Conservation (phyloP, 768 basidiomycete genomes). For the Mycena venus region DNA sequence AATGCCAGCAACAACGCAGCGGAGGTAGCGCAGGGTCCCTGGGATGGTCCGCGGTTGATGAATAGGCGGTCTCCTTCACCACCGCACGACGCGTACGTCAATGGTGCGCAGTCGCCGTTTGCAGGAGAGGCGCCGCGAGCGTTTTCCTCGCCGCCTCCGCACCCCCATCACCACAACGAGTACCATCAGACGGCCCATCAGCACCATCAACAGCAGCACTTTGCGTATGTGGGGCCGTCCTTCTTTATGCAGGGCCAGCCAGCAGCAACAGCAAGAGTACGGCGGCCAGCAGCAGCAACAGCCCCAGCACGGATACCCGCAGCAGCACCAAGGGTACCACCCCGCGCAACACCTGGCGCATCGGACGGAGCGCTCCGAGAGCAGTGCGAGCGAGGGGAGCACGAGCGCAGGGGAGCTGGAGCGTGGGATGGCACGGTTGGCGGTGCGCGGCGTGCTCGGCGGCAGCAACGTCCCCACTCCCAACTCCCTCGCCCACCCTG, state of each 20-base stretch:
- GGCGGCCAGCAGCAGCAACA: neutral
- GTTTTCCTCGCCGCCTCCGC: slow-evolving; percentile 34
- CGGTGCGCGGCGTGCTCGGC: slow-evolving; percentile 7
- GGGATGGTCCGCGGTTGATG: slow-evolving; percentile 46
- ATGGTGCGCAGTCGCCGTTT: slow-evolving; percentile 28
- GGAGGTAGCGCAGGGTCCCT: neutral
- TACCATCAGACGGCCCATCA: neutral
- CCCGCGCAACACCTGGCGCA: neutral
- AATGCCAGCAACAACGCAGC: neutral
- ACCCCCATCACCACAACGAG: too few relatives aligned
- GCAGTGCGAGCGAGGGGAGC: slow-evolving; percentile 24
- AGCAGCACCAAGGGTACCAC: neutral
- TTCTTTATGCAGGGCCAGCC: neutral
- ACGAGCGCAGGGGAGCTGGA: slow-evolving; percentile 9
- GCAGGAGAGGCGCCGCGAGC: slow-evolving; percentile 31
- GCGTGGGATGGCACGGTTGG: slow-evolving; percentile 14
- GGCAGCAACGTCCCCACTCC: too few relatives aligned
- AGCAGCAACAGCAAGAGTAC: neutral
- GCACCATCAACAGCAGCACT: neutral
- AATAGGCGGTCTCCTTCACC: slow-evolving; percentile 5
- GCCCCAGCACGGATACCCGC: neutral
- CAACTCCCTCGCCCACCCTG: too few relatives aligned
- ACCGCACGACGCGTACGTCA: slow-evolving; percentile 27
- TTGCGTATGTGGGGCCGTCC: too few relatives aligned
- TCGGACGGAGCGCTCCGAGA: slow-evolving; percentile 28